Base-by-base conservation (phyloP, 345 rosid species). In the Citrus trifoliata region DNA sequence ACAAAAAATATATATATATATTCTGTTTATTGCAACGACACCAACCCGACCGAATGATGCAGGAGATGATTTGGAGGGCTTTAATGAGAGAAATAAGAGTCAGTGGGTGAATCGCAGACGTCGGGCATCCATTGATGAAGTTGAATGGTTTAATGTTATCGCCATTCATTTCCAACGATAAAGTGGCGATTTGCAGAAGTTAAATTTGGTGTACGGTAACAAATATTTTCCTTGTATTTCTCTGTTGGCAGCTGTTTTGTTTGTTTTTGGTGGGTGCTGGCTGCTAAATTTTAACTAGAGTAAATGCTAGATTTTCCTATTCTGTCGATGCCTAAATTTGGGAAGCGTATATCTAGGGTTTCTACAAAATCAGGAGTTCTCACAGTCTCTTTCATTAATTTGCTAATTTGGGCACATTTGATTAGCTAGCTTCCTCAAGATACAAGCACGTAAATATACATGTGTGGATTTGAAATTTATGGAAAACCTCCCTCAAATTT, bases 41-140 rank as follows among this genome's bases (percentile, higher is more conserved):
- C 87, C 87, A 79, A 46, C 82, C 85, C 86, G 73, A 84, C 85
- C 80, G 81, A 55, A 64, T 80, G 65, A 81, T 70, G 67, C 71
- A 37, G 74, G 66, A 80, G 67, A 60, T 58, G 65, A 79, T 61
- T 85, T 56, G 21, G 60, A 42, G 82, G 72, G 86, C 79, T 86
- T 86, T 85, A 80, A 83, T 80, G 88, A 77, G 75, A 76, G 63
- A 64, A 28, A 35, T 8, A n/a, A 25, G 72, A 40, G 67, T 4
- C 1, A 38, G 78, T 24, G 13, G 82, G 25, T 30, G 16, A 27
- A 33, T 27, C 40, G 28, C 42, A 3, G 58, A 19, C 58, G 19
- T 53, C 16, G 55, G 16, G 12, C 60, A 46, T 58, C 37, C 53
- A 56, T 72, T 75, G 19, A 14, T 56, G 33, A 6, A 53, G 21